A percentile compares a stretch with the other conserved stretches of the same genome.
Evolutionary conservation across 2,329 filamentous ascomycete genomes (phyloP).

Genomic region (Alternaria sp.): DNA sequence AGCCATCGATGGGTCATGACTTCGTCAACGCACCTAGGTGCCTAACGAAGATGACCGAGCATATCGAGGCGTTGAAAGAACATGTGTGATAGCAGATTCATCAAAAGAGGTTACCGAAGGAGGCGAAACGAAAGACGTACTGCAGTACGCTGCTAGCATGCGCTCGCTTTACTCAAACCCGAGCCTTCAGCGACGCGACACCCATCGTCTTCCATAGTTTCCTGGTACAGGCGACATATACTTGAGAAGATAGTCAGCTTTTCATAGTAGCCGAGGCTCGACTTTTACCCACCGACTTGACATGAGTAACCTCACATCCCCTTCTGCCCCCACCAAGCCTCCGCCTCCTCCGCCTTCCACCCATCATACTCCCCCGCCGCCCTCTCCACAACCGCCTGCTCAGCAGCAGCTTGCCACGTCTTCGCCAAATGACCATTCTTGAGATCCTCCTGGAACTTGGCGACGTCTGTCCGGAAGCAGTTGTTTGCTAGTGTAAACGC

Average conservation of each 20-base stretch:
- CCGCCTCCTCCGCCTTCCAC: constrained; percentile 63
- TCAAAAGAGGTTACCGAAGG: too few species aligned
- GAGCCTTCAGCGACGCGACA: not conserved
- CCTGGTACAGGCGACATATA: too few species aligned
- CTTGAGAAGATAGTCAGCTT: too few species aligned
- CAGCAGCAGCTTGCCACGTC: constrained; percentile 64
- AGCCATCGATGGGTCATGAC: too few species aligned
- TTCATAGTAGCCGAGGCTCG: too few species aligned
- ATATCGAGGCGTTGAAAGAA: too few species aligned
- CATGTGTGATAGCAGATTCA: too few species aligned
- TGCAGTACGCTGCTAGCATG: not conserved
- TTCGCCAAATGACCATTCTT: constrained; percentile 64
- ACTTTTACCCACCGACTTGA: too few species aligned
- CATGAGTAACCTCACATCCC: constrained; percentile 39
- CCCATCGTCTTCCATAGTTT: not conserved
- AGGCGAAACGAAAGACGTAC: too few species aligned
- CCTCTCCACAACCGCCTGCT: constrained; percentile 61
- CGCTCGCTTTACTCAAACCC: not conserved
- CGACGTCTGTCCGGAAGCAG: constrained; percentile 62
- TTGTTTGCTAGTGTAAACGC: constrained; percentile 46
- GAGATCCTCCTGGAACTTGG: constrained; percentile 65
- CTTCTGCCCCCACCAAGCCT: constrained; percentile 67
- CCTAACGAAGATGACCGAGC: too few species aligned
- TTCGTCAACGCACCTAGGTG: too few species aligned
- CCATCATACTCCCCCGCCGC: constrained; percentile 64